A percentile compares a stretch with the other conserved stretches of the same genome.
These are phyloP conservation scores for Fraxinus cuspidata DNA, from an alignment of 257 asterid genomes.

Conservation along the genomic window DNA sequence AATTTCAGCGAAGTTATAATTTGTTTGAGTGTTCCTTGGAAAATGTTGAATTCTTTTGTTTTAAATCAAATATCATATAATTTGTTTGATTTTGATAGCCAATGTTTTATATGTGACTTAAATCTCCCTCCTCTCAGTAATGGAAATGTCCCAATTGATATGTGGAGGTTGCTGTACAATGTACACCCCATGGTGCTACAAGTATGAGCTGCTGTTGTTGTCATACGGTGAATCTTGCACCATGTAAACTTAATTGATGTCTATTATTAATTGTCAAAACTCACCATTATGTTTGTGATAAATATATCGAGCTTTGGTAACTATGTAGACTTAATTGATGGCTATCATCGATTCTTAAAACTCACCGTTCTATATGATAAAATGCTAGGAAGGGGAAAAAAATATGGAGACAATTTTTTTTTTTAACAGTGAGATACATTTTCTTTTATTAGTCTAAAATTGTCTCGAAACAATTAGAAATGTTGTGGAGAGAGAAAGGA, in stretches of 20 bases:
- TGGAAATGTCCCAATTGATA: conserved; percentile 88
- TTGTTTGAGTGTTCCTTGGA: not conserved
- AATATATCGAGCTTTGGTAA: not conserved
- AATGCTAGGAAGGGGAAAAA: too few relatives aligned
- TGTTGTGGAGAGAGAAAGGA: too few relatives aligned
- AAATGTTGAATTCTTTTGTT: not conserved
- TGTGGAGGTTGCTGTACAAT: conserved; percentile 95
- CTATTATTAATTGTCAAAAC: not conserved
- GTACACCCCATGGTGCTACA: conserved; percentile 84
- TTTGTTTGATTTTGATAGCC: conserved; percentile 8
- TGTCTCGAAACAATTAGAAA: too few relatives aligned
- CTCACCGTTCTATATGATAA: too few relatives aligned
- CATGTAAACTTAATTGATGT: conserved; percentile 49
- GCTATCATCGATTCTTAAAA: not conserved
- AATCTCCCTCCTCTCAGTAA: conserved; percentile 46
- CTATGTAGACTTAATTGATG: conserved; percentile 53
- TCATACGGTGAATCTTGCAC: conserved; percentile 85
- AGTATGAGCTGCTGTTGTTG: conserved; percentile 96
- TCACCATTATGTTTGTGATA: not conserved
- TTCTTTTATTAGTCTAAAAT: too few relatives aligned
- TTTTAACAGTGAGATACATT: too few relatives aligned
- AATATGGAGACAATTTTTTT: too few relatives aligned
- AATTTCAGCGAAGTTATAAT: not conserved
- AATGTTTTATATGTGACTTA: conserved; percentile 21
- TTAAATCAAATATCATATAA: not conserved